phyloP scores from a whole-genome alignment of 2,329 filamentous ascomycete species.

The Exophiala calicioides region DNA sequence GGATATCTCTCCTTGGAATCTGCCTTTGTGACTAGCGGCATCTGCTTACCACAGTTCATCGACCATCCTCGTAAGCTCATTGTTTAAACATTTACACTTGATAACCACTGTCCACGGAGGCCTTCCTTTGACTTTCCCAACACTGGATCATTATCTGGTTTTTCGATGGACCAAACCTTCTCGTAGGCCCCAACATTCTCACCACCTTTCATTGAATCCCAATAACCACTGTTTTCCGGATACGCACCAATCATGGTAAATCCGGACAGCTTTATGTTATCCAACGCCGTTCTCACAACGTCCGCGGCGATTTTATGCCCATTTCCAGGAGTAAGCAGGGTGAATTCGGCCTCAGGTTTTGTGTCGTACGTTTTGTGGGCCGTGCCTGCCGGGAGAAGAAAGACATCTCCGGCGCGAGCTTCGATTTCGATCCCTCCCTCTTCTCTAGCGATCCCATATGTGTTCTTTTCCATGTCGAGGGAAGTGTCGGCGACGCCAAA shows the following conservation, averaged over 20 bases:
- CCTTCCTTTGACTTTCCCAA: slow-evolving; percentile 44
- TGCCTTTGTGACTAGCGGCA: too few relatives aligned
- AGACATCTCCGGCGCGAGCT: slow-evolving; percentile 57
- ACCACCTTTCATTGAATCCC: slow-evolving; percentile 55
- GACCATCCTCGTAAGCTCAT: too few relatives aligned
- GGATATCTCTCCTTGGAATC: too few relatives aligned
- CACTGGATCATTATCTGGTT: slow-evolving; percentile 52
- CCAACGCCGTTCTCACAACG: slow-evolving; percentile 40
- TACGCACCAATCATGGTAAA: slow-evolving; percentile 63
- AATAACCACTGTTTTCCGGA: slow-evolving; percentile 46
- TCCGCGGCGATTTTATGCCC: slow-evolving; percentile 39
- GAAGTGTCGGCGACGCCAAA: slow-evolving; percentile 57
- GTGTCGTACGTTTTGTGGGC: slow-evolving; percentile 57
- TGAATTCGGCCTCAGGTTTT: slow-evolving; percentile 40
- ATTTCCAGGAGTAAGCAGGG: slow-evolving; percentile 49
- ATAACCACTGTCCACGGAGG: slow-evolving; percentile 41
- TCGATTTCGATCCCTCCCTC: slow-evolving; percentile 52
- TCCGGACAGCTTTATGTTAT: slow-evolving; percentile 41
- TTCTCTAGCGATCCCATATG: slow-evolving; percentile 45
- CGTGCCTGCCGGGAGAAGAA: slow-evolving; percentile 59
- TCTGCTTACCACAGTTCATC: too few relatives aligned
- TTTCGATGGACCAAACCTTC: slow-evolving; percentile 48
- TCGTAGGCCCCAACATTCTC: slow-evolving; percentile 46
- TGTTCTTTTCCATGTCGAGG: slow-evolving; percentile 43
- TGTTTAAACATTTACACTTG: not conserved